Percentiles rank a stretch among this genome's conserved stretches.
These are phyloP conservation scores for Daldinia concentrica DNA, from an alignment of 495 filamentous ascomycete species.

Conservation along the genomic window DNA sequence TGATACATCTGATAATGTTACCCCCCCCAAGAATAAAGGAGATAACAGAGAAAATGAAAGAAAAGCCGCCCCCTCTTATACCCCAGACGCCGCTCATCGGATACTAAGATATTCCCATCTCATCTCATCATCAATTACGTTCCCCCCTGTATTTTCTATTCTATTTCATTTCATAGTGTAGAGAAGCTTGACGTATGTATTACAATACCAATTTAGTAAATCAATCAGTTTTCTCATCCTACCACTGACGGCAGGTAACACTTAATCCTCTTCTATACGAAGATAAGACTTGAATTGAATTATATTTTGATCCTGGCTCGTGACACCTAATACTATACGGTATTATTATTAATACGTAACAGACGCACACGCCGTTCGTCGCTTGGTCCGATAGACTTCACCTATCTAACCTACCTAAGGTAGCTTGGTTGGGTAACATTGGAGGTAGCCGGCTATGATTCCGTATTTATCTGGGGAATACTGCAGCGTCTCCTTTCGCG, in stretches of 20 bases:
- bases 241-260: background rate
- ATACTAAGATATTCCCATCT: background rate
- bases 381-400: conserved; percentile 14
- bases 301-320: conserved; percentile 16
- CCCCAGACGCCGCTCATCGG: conserved; percentile 3
- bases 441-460: conserved; percentile 29
- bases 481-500: conserved; percentile 19
- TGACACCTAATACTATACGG: conserved; percentile 21
- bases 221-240: conserved; percentile 6
- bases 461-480: conserved; percentile 31
- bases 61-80: conserved; percentile 12
- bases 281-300: conserved; percentile 29
- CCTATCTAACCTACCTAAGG: background rate
- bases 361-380: conserved; percentile 14
- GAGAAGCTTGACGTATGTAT: conserved; percentile 5
- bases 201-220: conserved; percentile 20
- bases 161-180: background rate
- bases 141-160: background rate
- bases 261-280: conserved; percentile 13
- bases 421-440: conserved; percentile 36
- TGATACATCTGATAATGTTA: background rate
- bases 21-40: background rate
- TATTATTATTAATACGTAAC: conserved; percentile 6
- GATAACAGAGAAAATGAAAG: background rate
- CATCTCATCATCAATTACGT: background rate